Base-by-base conservation (phyloP, 2,329 filamentous ascomycete genomes). In the Ascochyta clinopodiicola region DNA sequence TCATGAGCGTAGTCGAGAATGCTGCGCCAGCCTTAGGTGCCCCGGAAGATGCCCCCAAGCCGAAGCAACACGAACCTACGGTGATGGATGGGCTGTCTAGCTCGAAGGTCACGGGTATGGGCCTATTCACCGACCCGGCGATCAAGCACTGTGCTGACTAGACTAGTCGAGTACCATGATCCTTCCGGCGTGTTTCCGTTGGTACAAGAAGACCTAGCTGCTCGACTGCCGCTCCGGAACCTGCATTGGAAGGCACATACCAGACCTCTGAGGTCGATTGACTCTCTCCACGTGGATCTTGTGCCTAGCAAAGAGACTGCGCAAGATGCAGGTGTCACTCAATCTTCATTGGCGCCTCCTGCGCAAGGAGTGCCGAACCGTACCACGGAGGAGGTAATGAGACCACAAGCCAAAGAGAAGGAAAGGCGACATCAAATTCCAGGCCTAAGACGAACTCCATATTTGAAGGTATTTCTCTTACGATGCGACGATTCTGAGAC, bases 181-280 rank as follows among this genome's bases (percentile, higher is more conserved):
- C 94, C 95, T 48, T 90, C 91, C 73, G 88, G 90, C 69, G 85
- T 98, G 61, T 98, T 94, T 78, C 87, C 91, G 56, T 84, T 94
- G 47, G 81, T 98, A 38, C 88, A 89, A 10, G 86, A 91, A 2
- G 87, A 93, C 54, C 82, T 99, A 54, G 82, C 90, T 36, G 82
- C 89, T 37, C 89, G 91, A 50, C 83, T 98, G 0, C 95, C 95
- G 31, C 82, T 99, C 34, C 89, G 88, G 61, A 96, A 98, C 70
- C 86, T 99, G 40, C 92, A 98, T 72, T 99, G 95, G 95, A 96
- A 98, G 75, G 96, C 95, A 13, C 91, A 96, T 58, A 89, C 89
- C 25, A 89, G 95, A 0, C 95, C 95, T 2, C 80, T 98, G 32
- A 89, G 95, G 63, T 97, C 95, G 13, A 99, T 99, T 74, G 89